A percentile compares a stretch with the other conserved stretches of the same genome.
phyloP scores from a whole-genome alignment of 345 rosid species.

The Salix arbutifolia region DNA sequence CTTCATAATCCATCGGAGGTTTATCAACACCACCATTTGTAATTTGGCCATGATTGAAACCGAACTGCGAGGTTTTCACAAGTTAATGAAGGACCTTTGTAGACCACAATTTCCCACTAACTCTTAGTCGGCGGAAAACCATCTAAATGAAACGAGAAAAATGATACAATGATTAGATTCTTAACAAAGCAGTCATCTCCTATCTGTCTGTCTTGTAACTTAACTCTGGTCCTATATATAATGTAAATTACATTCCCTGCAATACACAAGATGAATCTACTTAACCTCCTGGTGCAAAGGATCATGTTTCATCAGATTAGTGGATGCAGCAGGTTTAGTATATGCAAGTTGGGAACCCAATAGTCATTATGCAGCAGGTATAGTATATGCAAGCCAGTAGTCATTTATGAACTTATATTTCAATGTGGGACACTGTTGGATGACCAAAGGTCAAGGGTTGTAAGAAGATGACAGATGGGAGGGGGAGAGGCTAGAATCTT shows the following conservation, averaged over 20 bases:
- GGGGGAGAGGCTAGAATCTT: neutral
- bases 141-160: neutral
- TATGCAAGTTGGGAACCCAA: neutral
- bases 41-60: constrained; percentile 50
- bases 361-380: neutral
- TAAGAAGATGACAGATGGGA: neutral
- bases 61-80: constrained; percentile 43
- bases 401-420: neutral
- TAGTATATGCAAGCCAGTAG: neutral
- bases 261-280: neutral
- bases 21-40: constrained; percentile 32
- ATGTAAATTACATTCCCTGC: neutral
- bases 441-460: neutral
- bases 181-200: neutral
- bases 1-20: constrained; percentile 69
- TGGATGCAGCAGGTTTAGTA: neutral
- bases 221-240: neutral
- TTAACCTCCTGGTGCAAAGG: neutral
- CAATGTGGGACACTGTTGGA: neutral
- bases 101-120: constrained; percentile 1
- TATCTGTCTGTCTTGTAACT: neutral
- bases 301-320: neutral
- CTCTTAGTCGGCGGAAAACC: neutral
- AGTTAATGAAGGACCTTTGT: constrained; percentile 7
- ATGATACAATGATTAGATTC: neutral